phyloP scores from a whole-genome alignment of 345 rosid species.

The Geranium brycei region DNA sequence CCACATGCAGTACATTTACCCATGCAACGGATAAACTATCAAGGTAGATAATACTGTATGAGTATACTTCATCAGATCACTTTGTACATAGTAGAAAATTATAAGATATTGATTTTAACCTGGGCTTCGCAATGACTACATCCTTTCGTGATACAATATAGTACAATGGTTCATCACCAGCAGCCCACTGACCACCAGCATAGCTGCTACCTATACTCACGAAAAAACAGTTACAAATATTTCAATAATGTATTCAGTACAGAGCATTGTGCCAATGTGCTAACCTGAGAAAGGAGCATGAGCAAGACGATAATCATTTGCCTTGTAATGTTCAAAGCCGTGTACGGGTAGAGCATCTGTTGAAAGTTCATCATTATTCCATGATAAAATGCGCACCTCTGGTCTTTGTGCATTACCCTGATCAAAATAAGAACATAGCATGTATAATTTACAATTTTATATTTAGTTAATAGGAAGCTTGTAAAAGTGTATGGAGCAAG shows the following conservation, averaged over 20 bases:
- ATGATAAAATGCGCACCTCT: conserved; percentile 77
- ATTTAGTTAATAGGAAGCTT: neutral
- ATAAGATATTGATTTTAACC: conserved; percentile 28
- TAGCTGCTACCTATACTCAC: conserved; percentile 79
- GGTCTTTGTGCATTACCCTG: conserved; percentile 98
- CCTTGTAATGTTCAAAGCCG: conserved; percentile 97
- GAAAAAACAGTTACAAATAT: conserved; percentile 11
- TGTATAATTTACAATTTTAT: neutral
- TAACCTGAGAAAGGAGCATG: conserved; percentile 97
- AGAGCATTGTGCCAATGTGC: conserved; percentile 10
- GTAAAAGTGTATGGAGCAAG: neutral
- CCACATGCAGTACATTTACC: neutral
- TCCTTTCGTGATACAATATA: conserved; percentile 96
- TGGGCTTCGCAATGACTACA: conserved; percentile 96
- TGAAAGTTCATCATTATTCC: conserved; percentile 96
- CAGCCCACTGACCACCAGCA: conserved; percentile 99
- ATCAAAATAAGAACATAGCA: conserved; percentile 14
- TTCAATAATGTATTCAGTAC: conserved; percentile 10
- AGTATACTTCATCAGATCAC: neutral
- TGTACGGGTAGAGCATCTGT: conserved; percentile 95
- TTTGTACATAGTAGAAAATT: neutral
- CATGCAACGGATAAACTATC: neutral
- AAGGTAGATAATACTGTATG: too few species aligned
- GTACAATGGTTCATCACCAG: conserved; percentile 95
- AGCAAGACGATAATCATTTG: conserved; percentile 91